These are phyloP conservation scores for Fagus crenata DNA, from an alignment of 306 rosid species.

Conservation along the genomic window DNA sequence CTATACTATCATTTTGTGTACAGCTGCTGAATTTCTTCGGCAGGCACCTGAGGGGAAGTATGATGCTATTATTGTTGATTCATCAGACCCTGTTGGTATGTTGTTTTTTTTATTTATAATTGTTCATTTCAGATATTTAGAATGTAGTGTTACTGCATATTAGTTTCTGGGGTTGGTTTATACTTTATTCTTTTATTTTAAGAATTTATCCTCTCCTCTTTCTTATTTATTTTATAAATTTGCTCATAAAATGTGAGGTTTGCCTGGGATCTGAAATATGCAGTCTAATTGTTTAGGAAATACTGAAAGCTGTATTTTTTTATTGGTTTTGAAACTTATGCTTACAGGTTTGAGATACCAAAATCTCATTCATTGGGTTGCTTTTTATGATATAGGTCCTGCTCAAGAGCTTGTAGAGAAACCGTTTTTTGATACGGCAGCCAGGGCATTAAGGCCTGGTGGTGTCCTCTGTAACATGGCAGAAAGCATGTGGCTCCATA, in stretches of 20 bases:
- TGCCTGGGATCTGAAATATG: neutral
- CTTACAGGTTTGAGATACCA: neutral
- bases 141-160: conserved; percentile 2
- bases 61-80: conserved; percentile 93
- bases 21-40: conserved; percentile 83
- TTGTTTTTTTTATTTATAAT: conserved; percentile 3
- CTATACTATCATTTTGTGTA: conserved; percentile 19
- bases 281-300: neutral
- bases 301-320: neutral
- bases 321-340: neutral
- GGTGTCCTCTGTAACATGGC: conserved; percentile 99
- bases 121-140: neutral
- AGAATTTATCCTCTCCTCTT: neutral
- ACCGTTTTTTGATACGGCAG: conserved; percentile 89
- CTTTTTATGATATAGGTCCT: conserved; percentile 61
- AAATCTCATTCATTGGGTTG: conserved; percentile 21
- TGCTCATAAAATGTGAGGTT: neutral
- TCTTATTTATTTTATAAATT: neutral
- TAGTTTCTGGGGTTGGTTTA: conserved; percentile 17
- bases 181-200: neutral
- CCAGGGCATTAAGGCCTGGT: conserved; percentile 89
- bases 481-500: conserved; percentile 99
- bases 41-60: conserved; percentile 67
- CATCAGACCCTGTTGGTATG: conserved; percentile 98
- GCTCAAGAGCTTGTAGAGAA: conserved; percentile 98